Conservation (phyloP, 1,284 basidiomycete genomes). For the Leccinum discolor region DNA sequence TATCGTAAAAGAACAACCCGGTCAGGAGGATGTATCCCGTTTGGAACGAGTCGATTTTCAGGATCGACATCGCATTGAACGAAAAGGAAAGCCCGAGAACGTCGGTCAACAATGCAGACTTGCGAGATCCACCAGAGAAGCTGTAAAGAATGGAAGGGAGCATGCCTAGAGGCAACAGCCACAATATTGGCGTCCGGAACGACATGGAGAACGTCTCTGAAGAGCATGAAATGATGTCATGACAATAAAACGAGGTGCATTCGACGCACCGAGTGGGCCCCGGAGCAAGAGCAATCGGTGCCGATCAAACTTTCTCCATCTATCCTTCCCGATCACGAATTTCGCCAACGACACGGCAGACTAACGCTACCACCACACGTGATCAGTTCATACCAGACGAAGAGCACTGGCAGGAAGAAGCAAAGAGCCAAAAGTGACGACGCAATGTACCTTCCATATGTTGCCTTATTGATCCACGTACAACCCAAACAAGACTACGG, state of each 20-base stretch:
- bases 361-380: conserved; percentile 31
- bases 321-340: conserved; percentile 44
- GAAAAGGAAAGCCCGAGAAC: conserved; percentile 85
- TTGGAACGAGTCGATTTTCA: conserved; percentile 89
- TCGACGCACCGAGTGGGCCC: conserved; percentile 43
- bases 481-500: conserved; percentile 62
- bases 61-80: conserved; percentile 78
- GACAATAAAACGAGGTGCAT: neutral
- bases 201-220: conserved; percentile 50
- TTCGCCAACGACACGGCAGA: conserved; percentile 50
- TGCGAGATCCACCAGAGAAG: conserved; percentile 47
- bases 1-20: conserved; percentile 87
- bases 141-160: conserved; percentile 73
- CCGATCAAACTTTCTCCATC: conserved; percentile 57
- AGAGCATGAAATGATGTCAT: conserved; percentile 11
- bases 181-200: conserved; percentile 62
- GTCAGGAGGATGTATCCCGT: conserved; percentile 85
- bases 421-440: neutral
- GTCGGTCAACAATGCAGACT: conserved; percentile 79
- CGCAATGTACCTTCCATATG: conserved; percentile 58
- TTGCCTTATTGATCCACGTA: conserved; percentile 73
- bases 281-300: conserved; percentile 45
- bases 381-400: neutral
- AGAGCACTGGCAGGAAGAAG: neutral
- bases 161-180: conserved; percentile 65